Base-by-base conservation (phyloP, 257 asterid genomes). In the Euphrasia confusa region DNA sequence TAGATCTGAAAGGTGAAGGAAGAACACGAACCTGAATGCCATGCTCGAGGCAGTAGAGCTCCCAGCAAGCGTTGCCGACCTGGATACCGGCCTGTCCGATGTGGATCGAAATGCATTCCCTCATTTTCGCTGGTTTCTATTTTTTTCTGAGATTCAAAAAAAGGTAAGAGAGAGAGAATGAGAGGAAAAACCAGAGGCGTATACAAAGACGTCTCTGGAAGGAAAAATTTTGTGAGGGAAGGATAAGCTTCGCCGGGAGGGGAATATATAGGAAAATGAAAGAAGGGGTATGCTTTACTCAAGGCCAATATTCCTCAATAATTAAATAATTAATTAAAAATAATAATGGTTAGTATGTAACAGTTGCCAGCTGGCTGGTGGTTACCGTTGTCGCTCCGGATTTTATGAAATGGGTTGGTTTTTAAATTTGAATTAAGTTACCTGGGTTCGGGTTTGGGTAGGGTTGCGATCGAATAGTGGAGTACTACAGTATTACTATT, bases 41-140 rank as follows among this genome's bases (percentile, higher is more conserved):
- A 7, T 35, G 40, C 8, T 35, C 40, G 40, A 35, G 40, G 40
- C 40, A 35, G 40, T 35, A 35, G 10, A 35, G 40, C 40, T 35
- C 40, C 40, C 40, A 35, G 40, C 40, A 44, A 11, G 50, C 50
- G 12, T 44, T 44, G 50, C 50, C 50, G 50, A 44, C 50, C 50
- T 44, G 50, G 50, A 44, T 44, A 44, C 14, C 50, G 50, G 50
- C 50, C 50, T 44, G 50, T 10, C 50, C 50, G 15, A 44, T 44
- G 50, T 44, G 50, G 50, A 44, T 44, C 50, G 50, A 44, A 44
- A 44, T 44, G 50, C 50, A 44, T 13, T 44, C 50, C 15, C 50
- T 44, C 50, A 44, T 44, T 44, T 44, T 44, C 14, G 49, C 14
- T 44, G 14, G 1, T 30, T 30, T 30, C 5, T 30, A 0, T 30